phyloP scores from a whole-genome alignment of 768 basidiomycete species.

The Kwoniella sp. region DNA sequence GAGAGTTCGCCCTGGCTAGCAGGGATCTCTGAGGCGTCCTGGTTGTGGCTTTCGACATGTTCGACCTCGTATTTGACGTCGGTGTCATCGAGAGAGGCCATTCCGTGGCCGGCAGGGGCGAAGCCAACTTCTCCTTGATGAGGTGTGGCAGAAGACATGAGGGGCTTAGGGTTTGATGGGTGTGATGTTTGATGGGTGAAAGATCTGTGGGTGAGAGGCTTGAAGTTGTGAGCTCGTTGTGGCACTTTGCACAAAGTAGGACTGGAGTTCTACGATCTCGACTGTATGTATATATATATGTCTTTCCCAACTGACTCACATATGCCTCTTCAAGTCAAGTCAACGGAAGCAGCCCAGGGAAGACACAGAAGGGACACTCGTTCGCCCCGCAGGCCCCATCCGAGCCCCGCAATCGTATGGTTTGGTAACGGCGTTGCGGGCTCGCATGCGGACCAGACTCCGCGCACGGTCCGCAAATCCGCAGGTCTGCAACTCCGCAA shows the following conservation, averaged over 20 bases:
- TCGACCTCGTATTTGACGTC: constrained; percentile 22
- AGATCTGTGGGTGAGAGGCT: background rate
- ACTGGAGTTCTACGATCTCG: background rate
- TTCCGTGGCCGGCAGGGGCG: background rate
- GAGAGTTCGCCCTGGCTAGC: constrained; percentile 11
- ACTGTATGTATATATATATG: background rate
- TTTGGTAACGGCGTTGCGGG: background rate
- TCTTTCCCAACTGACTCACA: too few relatives aligned
- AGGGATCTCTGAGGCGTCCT: background rate
- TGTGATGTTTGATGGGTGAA: too few relatives aligned
- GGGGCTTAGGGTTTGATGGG: too few relatives aligned
- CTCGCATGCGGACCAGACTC: background rate
- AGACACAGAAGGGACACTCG: too few relatives aligned
- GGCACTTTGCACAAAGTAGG: background rate
- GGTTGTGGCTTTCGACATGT: constrained; percentile 15
- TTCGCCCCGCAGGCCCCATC: background rate
- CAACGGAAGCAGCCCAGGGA: too few relatives aligned
- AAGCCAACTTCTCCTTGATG: background rate
- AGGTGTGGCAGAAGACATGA: background rate
- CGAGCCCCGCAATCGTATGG: background rate
- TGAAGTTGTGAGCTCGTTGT: background rate
- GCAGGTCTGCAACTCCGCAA: background rate
- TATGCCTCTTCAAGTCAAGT: too few relatives aligned
- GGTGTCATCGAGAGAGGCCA: constrained; percentile 9
- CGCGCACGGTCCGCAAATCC: too few relatives aligned